These are phyloP conservation scores for Mycena vitilis DNA, from an alignment of 768 basidiomycete species.

Conservation along the genomic window DNA sequence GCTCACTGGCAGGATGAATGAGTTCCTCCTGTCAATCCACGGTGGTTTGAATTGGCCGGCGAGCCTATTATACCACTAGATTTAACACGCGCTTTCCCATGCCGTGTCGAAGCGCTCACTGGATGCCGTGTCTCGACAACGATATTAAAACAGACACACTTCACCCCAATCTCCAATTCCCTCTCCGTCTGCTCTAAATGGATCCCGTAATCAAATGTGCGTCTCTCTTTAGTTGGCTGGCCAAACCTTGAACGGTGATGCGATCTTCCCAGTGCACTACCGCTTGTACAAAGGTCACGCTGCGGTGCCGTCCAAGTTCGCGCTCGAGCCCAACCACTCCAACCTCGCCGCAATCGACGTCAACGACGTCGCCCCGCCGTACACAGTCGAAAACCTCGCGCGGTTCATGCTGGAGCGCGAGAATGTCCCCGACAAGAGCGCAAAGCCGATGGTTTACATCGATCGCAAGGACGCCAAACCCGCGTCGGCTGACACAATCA, in stretches of 20 bases:
- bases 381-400: constrained; percentile 17
- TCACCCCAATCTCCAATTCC: background rate
- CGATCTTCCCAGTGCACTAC: constrained; percentile 7
- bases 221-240: background rate
- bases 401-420: constrained; percentile 13
- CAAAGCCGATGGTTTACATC: constrained; percentile 17
- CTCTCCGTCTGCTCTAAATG: constrained; percentile 10
- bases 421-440: background rate
- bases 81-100: too few species aligned
- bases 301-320: constrained; percentile 7
- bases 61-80: background rate
- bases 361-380: constrained; percentile 18
- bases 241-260: background rate
- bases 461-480: constrained; percentile 15
- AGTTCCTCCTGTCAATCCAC: background rate
- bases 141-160: constrained; percentile 9
- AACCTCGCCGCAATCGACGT: constrained; percentile 20
- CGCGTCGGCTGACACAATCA: constrained; percentile 5
- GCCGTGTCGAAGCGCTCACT: too few species aligned
- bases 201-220: background rate
- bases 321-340: constrained; percentile 10
- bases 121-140: too few species aligned
- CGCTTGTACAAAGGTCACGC: constrained; percentile 8
- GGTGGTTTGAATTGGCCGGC: constrained; percentile 4
- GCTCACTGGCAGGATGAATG: too few species aligned